phyloP scores from a whole-genome alignment of 1,139 yeast species.

The Schwanniomyces etchellsii region DNA sequence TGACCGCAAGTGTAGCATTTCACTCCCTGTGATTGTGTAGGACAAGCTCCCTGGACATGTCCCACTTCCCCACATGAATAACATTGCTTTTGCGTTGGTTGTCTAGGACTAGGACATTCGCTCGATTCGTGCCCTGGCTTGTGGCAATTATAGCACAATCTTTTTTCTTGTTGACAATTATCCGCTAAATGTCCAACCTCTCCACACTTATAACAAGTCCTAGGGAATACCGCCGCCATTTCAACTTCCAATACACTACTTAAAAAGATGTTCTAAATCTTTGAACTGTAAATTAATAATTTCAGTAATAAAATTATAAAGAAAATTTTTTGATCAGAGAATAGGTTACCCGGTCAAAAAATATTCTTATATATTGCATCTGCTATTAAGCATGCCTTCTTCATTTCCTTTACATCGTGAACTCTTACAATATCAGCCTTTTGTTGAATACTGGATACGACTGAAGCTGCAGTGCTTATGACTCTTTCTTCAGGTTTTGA shows the following conservation, averaged over 20 bases:
- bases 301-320: constrained; percentile 1
- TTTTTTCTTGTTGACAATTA: constrained; percentile 74
- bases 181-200: constrained; percentile 90
- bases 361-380: constrained; percentile 66
- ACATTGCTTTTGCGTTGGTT: constrained; percentile 79
- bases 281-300: not conserved
- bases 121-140: constrained; percentile 86
- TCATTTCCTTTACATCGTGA: constrained; percentile 71
- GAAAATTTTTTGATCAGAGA: constrained; percentile 4
- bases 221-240: constrained; percentile 68
- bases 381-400: constrained; percentile 60
- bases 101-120: constrained; percentile 84
- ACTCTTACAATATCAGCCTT: constrained; percentile 82
- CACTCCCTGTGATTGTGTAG: constrained; percentile 44
- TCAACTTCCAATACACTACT: constrained; percentile 4
- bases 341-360: constrained; percentile 8
- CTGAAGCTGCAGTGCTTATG: constrained; percentile 72
- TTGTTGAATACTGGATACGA: constrained; percentile 68
- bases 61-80: constrained; percentile 79
- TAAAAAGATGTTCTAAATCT: not conserved
- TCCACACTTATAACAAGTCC: constrained; percentile 90
- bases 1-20: constrained; percentile 58
- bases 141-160: constrained; percentile 91
- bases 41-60: constrained; percentile 66
- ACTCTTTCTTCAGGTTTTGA: constrained; percentile 53